A percentile compares a stretch with the other conserved stretches of the same genome.
Evolutionary conservation across 192 early-diverging fungal species (phyloP).

Genomic region (Backusella tuberculispora): DNA sequence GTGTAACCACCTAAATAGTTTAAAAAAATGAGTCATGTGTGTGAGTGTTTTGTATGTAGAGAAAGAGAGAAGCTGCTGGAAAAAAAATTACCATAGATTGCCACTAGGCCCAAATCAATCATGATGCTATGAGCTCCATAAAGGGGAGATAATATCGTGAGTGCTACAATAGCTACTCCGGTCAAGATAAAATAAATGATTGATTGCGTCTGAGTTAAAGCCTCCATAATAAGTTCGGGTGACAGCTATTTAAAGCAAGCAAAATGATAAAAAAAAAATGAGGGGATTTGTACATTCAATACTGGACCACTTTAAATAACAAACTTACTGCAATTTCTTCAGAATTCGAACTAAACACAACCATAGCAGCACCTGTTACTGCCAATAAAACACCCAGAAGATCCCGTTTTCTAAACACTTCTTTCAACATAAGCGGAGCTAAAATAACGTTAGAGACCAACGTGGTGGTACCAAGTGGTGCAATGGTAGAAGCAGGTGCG

Average conservation of each 20-base stretch:
- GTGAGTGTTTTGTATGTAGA: too few relatives aligned
- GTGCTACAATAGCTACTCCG: slow-evolving; percentile 31
- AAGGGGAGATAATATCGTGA: slow-evolving; percentile 49
- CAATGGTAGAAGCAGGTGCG: slow-evolving; percentile 73
- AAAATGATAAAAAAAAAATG: neutral
- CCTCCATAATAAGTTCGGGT: slow-evolving; percentile 54
- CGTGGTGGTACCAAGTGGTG: slow-evolving; percentile 75
- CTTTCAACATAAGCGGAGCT: slow-evolving; percentile 70
- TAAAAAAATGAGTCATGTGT: slow-evolving; percentile 10
- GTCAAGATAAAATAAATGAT: slow-evolving; percentile 60
- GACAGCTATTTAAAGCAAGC: slow-evolving; percentile 42
- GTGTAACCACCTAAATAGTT: slow-evolving; percentile 66
- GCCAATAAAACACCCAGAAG: slow-evolving; percentile 63
- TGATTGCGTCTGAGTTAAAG: slow-evolving; percentile 53
- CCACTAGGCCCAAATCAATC: slow-evolving; percentile 68
- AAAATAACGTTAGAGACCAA: slow-evolving; percentile 72
- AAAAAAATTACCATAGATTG: slow-evolving; percentile 62
- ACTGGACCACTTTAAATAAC: neutral
- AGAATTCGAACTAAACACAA: slow-evolving; percentile 64
- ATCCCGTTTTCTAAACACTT: slow-evolving; percentile 62
- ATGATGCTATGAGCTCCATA: slow-evolving; percentile 59
- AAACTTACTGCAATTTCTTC: slow-evolving; percentile 53
- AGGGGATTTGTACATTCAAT: too few relatives aligned
- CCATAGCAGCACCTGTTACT: slow-evolving; percentile 63
- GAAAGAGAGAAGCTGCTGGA: neutral